These are phyloP conservation scores for Cercospora sesami DNA, from an alignment of 2,329 filamentous ascomycete species.

Conservation along the genomic window DNA sequence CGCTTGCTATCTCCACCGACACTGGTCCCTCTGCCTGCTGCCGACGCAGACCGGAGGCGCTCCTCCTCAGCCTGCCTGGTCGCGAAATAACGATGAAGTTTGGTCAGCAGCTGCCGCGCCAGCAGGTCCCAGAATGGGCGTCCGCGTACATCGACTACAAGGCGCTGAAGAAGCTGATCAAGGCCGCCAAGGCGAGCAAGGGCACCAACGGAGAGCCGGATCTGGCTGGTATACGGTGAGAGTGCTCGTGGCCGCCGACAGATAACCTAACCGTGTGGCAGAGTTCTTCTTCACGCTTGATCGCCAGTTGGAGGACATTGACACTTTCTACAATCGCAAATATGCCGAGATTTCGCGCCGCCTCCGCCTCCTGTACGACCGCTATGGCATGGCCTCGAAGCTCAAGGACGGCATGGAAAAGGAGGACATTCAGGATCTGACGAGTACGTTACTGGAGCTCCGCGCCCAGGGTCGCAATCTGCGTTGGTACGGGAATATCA, in stretches of 20 bases:
- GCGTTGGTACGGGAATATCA: slow-evolving; percentile 97
- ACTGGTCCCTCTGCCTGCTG: not conserved
- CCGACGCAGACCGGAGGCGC: slow-evolving; percentile 10
- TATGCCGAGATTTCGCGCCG: slow-evolving; percentile 80
- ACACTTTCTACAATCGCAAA: slow-evolving; percentile 96
- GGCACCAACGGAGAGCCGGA: slow-evolving; percentile 71
- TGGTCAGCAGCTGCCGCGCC: slow-evolving; percentile 65
- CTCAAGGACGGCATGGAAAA: slow-evolving; percentile 72
- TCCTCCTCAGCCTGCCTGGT: not conserved
- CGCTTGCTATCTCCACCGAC: not conserved
- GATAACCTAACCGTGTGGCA: slow-evolving; percentile 47
- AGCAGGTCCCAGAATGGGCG: slow-evolving; percentile 86
- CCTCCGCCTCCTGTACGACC: slow-evolving; percentile 80
- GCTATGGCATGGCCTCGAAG: slow-evolving; percentile 75
- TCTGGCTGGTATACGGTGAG: slow-evolving; percentile 73
- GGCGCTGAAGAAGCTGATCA: slow-evolving; percentile 92
- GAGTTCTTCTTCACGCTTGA: slow-evolving; percentile 97
- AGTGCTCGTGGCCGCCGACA: slow-evolving; percentile 21
- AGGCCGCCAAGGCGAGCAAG: slow-evolving; percentile 62
- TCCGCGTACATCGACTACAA: slow-evolving; percentile 86
- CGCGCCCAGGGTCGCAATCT: slow-evolving; percentile 84
- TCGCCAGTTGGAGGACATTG: slow-evolving; percentile 94
- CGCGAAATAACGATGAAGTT: slow-evolving; percentile 41
- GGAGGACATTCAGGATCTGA: slow-evolving; percentile 87
- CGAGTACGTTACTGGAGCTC: slow-evolving; percentile 85